Base-by-base conservation (phyloP, 2,329 filamentous ascomycete species). In the Xylariaceae sp. region DNA sequence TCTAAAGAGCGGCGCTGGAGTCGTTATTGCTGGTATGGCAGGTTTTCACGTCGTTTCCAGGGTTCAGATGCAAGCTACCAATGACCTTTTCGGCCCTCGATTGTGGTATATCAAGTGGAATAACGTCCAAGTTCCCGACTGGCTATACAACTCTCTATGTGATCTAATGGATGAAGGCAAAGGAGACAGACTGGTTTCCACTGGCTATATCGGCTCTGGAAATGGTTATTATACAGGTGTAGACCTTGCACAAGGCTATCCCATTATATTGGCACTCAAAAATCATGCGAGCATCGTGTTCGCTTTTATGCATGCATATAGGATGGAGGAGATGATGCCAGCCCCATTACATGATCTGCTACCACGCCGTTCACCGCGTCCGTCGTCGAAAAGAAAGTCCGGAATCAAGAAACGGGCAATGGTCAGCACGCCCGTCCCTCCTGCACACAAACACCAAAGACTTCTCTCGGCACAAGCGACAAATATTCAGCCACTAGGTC, bases 391-490 rank as follows among this genome's bases (percentile, higher is more conserved):
- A 11, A 13, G 15, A n/a, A 35, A 17, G 17, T 8, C 33, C 17
- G 13, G 8, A 17, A 12, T 18, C 4, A 4, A 35, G 33, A 17
- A n/a, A 8, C 15, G 15, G 19, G 15, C 33, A 17, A 11, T 18
- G 22, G 22, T 26, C 22, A 26, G 22, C 22, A 26, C 6, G 6
- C 22, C 6, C 11, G 16, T 39, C 9, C 38, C 38, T 4, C 38
- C 38, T 15, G 28, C 28, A 17, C n/a, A 19, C 7, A 9, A 19
- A 4, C 38, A 39, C 30, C 38, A 39, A 24, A 39, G 38, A 33
- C 29, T 39, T 9, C 4, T 39, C 7, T 33, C 38, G 26, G 38
- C 38, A 17, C 11, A 11, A 7, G 17, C 33, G 9, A 35, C 33
- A 13, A 22, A 3, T 19, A 3, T 3, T 3, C 3, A 13, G 30